Evolutionary conservation across 441 rosid genomes (phyloP), one percentile per base, ranked within the genome.

Genomic region (Pelargonium fulgidum): DNA sequence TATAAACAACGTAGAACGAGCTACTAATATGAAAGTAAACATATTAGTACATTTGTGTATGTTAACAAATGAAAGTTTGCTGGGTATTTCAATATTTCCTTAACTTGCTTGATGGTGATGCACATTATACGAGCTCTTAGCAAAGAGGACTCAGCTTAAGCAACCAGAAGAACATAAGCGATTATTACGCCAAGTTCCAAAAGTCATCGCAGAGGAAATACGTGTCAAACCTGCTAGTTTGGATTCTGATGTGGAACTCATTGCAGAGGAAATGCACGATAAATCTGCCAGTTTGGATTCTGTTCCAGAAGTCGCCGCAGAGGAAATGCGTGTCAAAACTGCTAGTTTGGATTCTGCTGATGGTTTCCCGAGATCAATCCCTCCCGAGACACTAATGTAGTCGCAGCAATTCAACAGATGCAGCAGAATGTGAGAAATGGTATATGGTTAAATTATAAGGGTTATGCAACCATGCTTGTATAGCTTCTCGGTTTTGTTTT

Each of bases 71-170:
- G 29, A 0, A 8, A 7, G 68, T 42, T 33, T 33, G 39, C 39
- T 5, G 39, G 0, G 39, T 33, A 33, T 33, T 4, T 33, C 39
- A 7, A 33, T 33, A 33, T 33, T 33, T 33, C 39, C 39, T 86
- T 83, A 69, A 83, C 87, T 16, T 45, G 19, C 42, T n/a, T 62
- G 63, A 16, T 58, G 20, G 45, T 50, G 20, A 66, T 52, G 59
- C 59, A 83, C 85, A 26, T 68, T 81, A 52, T 72, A 65, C 56
- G 70, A 68, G 65, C 68, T 66, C 63, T 70, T 84, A 64, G 79
- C 80, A 8, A 68, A 75, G 70, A 82, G 83, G 74, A 82, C 82
- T 22, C 64, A 42, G 70, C 90, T 86, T 5, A 73, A 67, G 83
- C 74, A 79, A 47, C 79, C 87, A 7, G 26, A 63, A 1, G 83